A percentile compares a stretch with the other conserved stretches of the same genome.
Conservation (phyloP, 441 rosid species). For the Populus tomentosa region DNA sequence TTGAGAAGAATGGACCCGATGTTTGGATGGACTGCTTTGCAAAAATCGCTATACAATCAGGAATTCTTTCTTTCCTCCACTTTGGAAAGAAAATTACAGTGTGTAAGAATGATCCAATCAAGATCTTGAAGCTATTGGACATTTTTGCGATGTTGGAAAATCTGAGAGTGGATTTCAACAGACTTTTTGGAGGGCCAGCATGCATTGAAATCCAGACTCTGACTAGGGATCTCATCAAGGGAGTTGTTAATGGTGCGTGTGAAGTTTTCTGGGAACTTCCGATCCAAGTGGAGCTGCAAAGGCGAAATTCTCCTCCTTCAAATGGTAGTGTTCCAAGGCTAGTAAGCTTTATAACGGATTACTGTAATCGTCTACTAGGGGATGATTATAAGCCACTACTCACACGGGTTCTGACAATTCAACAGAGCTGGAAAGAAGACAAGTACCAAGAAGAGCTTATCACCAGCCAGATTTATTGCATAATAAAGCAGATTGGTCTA, state of each 20-base stretch:
- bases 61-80: conserved; percentile 44
- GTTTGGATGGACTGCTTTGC: conserved; percentile 42
- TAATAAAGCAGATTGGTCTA: conserved; percentile 54
- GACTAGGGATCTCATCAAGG: conserved; percentile 54
- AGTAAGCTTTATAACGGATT: conserved; percentile 59
- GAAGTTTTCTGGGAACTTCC: conserved; percentile 75
- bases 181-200: conserved; percentile 46
- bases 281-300: conserved; percentile 54
- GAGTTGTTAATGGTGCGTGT: conserved; percentile 49
- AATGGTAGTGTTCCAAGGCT: conserved; percentile 60
- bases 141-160: conserved; percentile 54
- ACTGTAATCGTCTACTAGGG: conserved; percentile 57
- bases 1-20: conserved; percentile 26
- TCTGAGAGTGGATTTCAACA: conserved; percentile 56
- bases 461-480: conserved; percentile 38
- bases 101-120: conserved; percentile 55
- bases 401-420: conserved; percentile 49
- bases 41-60: conserved; percentile 46
- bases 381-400: conserved; percentile 45
- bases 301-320: conserved; percentile 45
- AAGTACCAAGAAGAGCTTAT: conserved; percentile 44
- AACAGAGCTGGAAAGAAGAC: conserved; percentile 64
- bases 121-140: conserved; percentile 60
- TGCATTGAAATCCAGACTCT: conserved; percentile 49
- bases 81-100: conserved; percentile 55